Base-by-base conservation (phyloP, 2,329 filamentous ascomycete species). In the Trichoderma pleuroti region DNA sequence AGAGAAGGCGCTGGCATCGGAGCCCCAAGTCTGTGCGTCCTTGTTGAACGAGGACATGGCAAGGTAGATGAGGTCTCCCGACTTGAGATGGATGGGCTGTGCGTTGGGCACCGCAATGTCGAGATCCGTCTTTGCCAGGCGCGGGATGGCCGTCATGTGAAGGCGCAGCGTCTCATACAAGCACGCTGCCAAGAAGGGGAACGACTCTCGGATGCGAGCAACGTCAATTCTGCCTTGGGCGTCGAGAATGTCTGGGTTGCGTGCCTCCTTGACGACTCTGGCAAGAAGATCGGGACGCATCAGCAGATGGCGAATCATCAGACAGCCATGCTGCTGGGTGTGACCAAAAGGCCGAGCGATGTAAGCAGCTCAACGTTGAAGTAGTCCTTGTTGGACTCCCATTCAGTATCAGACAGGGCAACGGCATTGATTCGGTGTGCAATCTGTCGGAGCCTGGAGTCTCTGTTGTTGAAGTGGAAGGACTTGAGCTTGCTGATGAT, bases 351-450 rank as follows among this genome's bases (percentile, higher is more conserved):
- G 11, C 78, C 78, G 16, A 79, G 73, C 4, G 77, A 77, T 39
- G 77, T 76, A 42, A 79, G 76, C 73, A 79, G 77, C 66, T 79
- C 78, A 24, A 78, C 76, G 10, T 77, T 75, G 68, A 77, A 79
- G 66, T 79, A 79, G 70, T 79, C 78, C 5, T 72, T 71, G 70
- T 79, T 79, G 12, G 65, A 75, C 36, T 79, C 77, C 78, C 78
- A 79, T 61, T 76, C 18, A 1, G 74, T 72, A 42, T 79, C 77
- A 2, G 73, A 74, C 39, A 78, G 74, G 32, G 76, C 77, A 5
- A 79, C 73, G 28, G 78, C 75, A 16, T 79, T 79, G 74, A 79
- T 78, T 18, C 72, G 74, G 28, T 79, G 78, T 4, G 77, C 78
- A 0, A 76, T 74, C 14, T 76, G 75, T 28, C 64, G 54, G 11